A percentile compares a stretch with the other conserved stretches of the same genome.
Conservation (phyloP, 2,329 filamentous ascomycete species). For the Pyrenochaeta sp. region DNA sequence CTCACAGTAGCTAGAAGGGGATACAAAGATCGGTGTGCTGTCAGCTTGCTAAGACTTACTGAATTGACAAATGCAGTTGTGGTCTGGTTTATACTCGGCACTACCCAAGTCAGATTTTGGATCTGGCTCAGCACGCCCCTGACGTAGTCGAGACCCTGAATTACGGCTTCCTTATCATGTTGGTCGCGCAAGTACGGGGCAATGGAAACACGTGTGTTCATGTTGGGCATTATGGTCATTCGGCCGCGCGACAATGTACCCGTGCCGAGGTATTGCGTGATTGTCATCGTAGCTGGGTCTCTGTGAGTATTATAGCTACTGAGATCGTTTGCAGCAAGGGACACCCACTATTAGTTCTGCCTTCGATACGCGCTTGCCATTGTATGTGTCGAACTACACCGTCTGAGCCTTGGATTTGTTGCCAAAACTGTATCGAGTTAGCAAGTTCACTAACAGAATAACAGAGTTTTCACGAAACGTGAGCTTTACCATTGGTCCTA, state of each 20-base stretch:
- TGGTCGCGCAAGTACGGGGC: constrained; percentile 65
- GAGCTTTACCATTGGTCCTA: constrained; percentile 60
- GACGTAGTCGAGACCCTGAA: constrained; percentile 67
- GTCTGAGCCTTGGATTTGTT: constrained; percentile 62
- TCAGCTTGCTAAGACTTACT: constrained; percentile 14
- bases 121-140: constrained; percentile 61
- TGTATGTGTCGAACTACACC: constrained; percentile 69
- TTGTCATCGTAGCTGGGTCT: constrained; percentile 43
- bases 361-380: constrained; percentile 70
- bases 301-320: constrained; percentile 21
- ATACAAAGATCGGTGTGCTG: background rate
- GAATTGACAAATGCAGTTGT: constrained; percentile 63
- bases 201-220: constrained; percentile 65
- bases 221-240: constrained; percentile 63
- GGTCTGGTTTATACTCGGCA: constrained; percentile 58
- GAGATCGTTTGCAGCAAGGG: background rate
- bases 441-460: background rate
- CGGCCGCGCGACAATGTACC: constrained; percentile 67
- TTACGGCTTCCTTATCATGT: constrained; percentile 67
- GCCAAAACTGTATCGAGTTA: constrained; percentile 54
- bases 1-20: background rate
- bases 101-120: constrained; percentile 61
- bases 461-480: background rate
- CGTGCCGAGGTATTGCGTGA: constrained; percentile 66
- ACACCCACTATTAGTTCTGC: constrained; percentile 31